phyloP scores from a whole-genome alignment of 305 asterid genomes.

The Fraxinus dipetala region DNA sequence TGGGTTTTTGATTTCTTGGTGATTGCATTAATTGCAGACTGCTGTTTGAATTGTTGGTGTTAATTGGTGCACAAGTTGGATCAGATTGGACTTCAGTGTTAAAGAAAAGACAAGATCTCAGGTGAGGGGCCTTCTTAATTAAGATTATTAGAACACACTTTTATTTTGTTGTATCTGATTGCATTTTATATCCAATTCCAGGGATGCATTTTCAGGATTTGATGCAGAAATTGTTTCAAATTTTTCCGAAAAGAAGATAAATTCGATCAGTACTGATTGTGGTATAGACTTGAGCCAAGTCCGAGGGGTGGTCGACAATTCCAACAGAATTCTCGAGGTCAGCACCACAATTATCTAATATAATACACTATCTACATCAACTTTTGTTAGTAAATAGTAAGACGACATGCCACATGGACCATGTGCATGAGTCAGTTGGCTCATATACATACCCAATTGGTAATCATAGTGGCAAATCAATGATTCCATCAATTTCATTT shows the following conservation, averaged over 20 bases:
- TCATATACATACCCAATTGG: background rate
- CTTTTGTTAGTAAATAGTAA: background rate
- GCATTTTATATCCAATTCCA: slow-evolving; percentile 5
- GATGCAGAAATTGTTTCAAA: slow-evolving; percentile 56
- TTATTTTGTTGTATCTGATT: background rate
- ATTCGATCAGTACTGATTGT: slow-evolving; percentile 38
- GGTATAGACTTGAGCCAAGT: slow-evolving; percentile 54
- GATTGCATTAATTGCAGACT: slow-evolving; percentile 29
- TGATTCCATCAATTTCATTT: background rate
- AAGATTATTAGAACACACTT: background rate
- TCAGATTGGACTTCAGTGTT: slow-evolving; percentile 76
- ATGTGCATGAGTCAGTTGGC: background rate
- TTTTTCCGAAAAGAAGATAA: slow-evolving; percentile 60
- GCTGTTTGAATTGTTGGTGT: slow-evolving; percentile 65
- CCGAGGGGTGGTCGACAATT: slow-evolving; percentile 75
- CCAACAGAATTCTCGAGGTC: slow-evolving; percentile 64
- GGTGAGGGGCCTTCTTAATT: slow-evolving; percentile 24
- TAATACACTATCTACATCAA: background rate
- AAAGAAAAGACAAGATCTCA: slow-evolving; percentile 52
- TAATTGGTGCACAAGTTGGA: slow-evolving; percentile 83
- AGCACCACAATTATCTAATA: background rate
- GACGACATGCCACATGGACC: background rate
- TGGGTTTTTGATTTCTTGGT: background rate
- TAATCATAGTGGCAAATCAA: background rate
- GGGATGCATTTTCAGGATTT: slow-evolving; percentile 69